phyloP scores from a whole-genome alignment of 805 yeast genomes.

The Myxozyma nipponensis region DNA sequence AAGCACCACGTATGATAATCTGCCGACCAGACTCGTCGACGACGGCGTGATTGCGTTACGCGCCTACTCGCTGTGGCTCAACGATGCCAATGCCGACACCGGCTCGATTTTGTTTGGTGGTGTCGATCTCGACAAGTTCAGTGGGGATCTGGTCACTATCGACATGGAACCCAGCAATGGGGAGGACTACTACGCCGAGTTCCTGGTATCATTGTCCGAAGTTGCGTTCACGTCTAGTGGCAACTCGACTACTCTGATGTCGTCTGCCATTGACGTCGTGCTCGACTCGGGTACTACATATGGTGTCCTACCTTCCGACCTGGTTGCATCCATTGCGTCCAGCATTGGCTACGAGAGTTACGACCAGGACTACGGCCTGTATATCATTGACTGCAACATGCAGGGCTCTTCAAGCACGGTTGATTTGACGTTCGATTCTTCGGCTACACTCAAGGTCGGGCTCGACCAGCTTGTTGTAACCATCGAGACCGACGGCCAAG shows the following conservation, averaged over 20 bases:
- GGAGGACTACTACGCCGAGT: conserved; percentile 1
- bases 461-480: conserved; percentile 31
- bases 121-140: conserved; percentile 42
- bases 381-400: conserved; percentile 40
- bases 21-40: conserved; percentile 38
- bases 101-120: conserved; percentile 47
- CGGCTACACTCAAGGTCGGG: conserved; percentile 45
- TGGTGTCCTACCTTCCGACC: conserved; percentile 45
- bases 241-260: not conserved
- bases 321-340: conserved; percentile 34
- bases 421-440: conserved; percentile 48
- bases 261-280: conserved; percentile 38
- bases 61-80: conserved; percentile 49
- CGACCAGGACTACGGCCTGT: conserved; percentile 40
- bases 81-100: conserved; percentile 33
- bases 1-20: conserved; percentile 32
- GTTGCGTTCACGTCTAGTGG: conserved; percentile 5
- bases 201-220: conserved; percentile 16
- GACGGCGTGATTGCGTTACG: conserved; percentile 43
- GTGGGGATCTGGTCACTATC: conserved; percentile 38
- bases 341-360: conserved; percentile 41
- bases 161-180: conserved; percentile 32
- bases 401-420: conserved; percentile 33
- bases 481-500: conserved; percentile 17
- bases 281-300: conserved; percentile 56